Base-by-base conservation (phyloP, 2,329 filamentous ascomycete genomes). In the Cladosporium velox region DNA sequence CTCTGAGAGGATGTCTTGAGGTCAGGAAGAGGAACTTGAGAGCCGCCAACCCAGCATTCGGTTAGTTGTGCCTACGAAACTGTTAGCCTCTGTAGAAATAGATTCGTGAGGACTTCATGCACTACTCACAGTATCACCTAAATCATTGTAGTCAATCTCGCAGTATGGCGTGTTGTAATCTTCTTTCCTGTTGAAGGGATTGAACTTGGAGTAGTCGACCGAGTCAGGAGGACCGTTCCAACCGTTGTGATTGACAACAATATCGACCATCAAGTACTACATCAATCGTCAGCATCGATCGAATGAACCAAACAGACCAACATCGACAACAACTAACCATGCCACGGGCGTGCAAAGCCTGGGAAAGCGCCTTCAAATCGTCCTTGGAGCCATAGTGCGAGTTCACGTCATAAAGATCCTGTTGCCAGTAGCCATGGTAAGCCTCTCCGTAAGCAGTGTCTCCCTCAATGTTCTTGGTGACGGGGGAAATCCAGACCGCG, bases 11-110 rank as follows among this genome's bases (percentile, higher is more conserved):
- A 81, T 0, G 88, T 91, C 65, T 86, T 79, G 14, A 91, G 75
- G 69, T 91, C 88, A 0, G 88, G 87, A 0, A 91, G 83, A 0
- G 82, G 80, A n/a, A 86, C 82, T 18, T 79, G 81, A n/a, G 78
- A 79, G 66, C 83, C 81, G 24, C 83, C 84, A 21, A 84, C 77
- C 84, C 84, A 86, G 78, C 88, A 90, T 62, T 76, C 67, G 64
- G 78, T 73, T 58, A 79, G 72, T 34, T 75, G 74, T 28, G 70
- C 73, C 72, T 78, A 69, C 18, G 6, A 18, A 5, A 10, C 2
- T 14, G 44, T 51, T 15, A 64, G 58, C 34, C 15, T 14, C 57
- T 32, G 66, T 64, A 12, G 15, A 21, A 24, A 26, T 15, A 21
- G 21, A 26, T 26, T 10, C 2, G 7, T 24, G 35, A 30, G 35